Evolutionary conservation across 345 rosid species (phyloP).

Genomic region (Brassica rapa): DNA sequence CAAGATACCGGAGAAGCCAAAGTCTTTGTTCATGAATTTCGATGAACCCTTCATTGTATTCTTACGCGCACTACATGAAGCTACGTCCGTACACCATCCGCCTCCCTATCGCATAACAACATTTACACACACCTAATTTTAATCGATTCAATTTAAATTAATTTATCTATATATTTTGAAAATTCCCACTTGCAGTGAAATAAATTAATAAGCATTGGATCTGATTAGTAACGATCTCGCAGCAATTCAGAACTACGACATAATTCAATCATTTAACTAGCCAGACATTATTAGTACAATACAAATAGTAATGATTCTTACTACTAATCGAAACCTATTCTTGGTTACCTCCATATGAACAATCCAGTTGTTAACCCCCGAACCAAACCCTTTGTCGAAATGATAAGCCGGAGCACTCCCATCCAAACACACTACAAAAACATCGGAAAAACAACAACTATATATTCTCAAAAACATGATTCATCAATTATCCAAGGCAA

Average conservation of each 20-base stretch:
- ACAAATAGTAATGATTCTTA: background rate
- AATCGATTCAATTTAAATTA: background rate
- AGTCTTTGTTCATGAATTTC: conserved; percentile 54
- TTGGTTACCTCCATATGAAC: conserved; percentile 66
- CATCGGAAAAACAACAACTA: background rate
- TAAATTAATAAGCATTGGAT: background rate
- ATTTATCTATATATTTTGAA: background rate
- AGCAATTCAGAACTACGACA: no score
- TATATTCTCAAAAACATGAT: background rate
- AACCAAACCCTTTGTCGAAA: conserved; percentile 71
- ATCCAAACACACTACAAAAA: conserved; percentile 84
- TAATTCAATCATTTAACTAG: no score
- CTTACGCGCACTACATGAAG: conserved; percentile 62
- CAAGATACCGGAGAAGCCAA: conserved; percentile 83
- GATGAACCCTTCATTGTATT: conserved; percentile 75
- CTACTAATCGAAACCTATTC: background rate
- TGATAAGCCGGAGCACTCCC: conserved; percentile 98
- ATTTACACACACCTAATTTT: background rate
- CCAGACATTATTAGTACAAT: background rate
- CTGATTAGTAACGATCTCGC: no score
- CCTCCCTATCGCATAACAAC: conserved; percentile 63
- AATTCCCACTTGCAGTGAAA: background rate
- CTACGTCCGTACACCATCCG: conserved; percentile 80
- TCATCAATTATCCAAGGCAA: background rate
- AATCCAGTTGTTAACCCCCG: conserved; percentile 85